Base-by-base conservation (phyloP, 495 filamentous ascomycete genomes). In the Gamarada debralockiae region DNA sequence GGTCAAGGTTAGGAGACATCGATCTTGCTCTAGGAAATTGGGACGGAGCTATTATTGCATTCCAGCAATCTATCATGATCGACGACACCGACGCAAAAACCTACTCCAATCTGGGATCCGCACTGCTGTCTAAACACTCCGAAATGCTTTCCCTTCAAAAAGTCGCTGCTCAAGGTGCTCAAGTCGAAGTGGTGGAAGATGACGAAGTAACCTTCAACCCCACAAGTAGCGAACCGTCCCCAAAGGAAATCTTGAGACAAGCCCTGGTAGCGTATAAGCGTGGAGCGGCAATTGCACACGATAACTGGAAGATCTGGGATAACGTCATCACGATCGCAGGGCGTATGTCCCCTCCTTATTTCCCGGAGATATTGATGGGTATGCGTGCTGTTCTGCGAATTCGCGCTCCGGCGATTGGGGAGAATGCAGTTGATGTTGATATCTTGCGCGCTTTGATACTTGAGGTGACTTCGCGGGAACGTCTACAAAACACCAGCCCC, bases 51-150 rank as follows among this genome's bases (percentile, higher is more conserved):
- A 78, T 86, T n/a, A 81, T 93, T 15, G 86, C 92, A 0, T 99
- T 96, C 63, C 77, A 84, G 5, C 76, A 89, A 10, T 81, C 83
- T 3, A 87, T 97, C 24, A 77, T 85, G 56, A 77, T 88, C 23
- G 95, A 96, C 33, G 90, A 92, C 36, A 84, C 81, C 36, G 93
- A 97, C 62, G 93, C 88, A 2, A 85, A 96, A 57, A 87, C 89
- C 2, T 99, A 92, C 89, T 93, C 86, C 55, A 99, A 97, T 59
- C 81, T 99, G 12, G 93, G 90, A 4, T 90, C 87, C 0, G 84
- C 92, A 0, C 78, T 96, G 24, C 69, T 91, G 0, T 66, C 72
- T 41, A 65, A 68, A 34, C 65, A 73, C 41, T 48, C 59, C 12
- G 70, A 74, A 38, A 51, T 67, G 3, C 55, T 59, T 13, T 55